Evolutionary conservation across 169 alveolate species (phyloP).

Genomic region (Cryptosporidium felis): DNA sequence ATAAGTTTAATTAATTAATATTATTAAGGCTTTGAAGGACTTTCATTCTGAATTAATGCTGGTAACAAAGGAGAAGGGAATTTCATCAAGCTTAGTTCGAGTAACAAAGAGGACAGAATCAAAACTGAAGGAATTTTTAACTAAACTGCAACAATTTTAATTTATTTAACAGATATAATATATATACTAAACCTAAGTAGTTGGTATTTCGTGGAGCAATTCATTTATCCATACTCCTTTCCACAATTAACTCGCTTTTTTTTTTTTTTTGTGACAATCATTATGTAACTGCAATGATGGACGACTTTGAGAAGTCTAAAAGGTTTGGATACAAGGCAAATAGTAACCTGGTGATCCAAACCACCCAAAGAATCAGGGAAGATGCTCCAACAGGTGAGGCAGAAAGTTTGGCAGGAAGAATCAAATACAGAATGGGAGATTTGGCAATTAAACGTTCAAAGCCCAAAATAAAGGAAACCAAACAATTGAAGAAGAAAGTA

Average conservation of each 20-base stretch:
- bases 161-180: too few relatives aligned
- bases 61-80: not conserved
- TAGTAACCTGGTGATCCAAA: conserved; percentile 77
- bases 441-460: conserved; percentile 80
- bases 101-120: too few relatives aligned
- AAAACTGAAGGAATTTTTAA: too few relatives aligned
- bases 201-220: too few relatives aligned
- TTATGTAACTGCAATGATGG: conserved; percentile 84
- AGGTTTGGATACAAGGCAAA: conserved; percentile 89
- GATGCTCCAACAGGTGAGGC: conserved; percentile 97
- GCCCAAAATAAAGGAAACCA: conserved; percentile 70
- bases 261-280: too few relatives aligned
- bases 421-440: conserved; percentile 92
- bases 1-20: not conserved
- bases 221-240: too few relatives aligned
- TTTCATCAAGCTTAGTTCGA: too few relatives aligned
- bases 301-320: conserved; percentile 90
- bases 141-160: too few relatives aligned
- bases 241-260: too few relatives aligned
- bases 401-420: conserved; percentile 91
- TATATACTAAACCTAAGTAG: too few relatives aligned
- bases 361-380: conserved; percentile 77
- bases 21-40: not conserved
- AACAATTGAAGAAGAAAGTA: conserved; percentile 51
- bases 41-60: not conserved